phyloP scores from a whole-genome alignment of 805 yeast genomes.

The Metschnikowia lunata region DNA sequence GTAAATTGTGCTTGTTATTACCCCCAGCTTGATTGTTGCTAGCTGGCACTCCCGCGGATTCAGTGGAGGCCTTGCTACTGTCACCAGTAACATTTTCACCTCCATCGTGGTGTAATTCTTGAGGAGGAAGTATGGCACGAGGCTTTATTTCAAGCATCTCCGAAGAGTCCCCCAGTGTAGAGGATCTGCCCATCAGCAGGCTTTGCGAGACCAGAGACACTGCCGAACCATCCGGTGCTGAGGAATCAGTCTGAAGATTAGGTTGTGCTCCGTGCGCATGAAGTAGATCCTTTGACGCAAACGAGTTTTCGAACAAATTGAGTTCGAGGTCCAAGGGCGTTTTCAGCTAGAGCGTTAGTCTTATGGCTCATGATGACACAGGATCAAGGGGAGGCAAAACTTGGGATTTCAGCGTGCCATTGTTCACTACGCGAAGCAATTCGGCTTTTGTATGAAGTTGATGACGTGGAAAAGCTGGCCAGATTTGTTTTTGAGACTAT shows the following conservation, averaged over 20 bases:
- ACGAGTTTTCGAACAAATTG: conserved; percentile 92
- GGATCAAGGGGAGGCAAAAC: no score
- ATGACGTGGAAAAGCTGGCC: no score
- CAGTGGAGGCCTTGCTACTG: background rate
- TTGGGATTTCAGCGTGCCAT: no score
- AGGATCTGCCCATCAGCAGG: conserved; percentile 6
- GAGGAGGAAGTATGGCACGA: background rate
- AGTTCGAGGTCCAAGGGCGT: conserved; percentile 77
- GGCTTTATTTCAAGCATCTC: conserved; percentile 11
- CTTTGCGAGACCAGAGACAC: conserved; percentile 8
- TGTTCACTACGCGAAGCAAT: no score
- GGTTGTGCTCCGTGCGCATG: conserved; percentile 7
- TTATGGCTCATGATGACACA: background rate
- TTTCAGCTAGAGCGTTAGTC: conserved; percentile 25
- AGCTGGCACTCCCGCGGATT: background rate
- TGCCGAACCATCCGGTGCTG: conserved; percentile 2
- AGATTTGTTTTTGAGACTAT: no score
- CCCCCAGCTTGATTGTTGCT: background rate
- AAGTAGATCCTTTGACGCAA: conserved; percentile 56
- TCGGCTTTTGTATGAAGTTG: no score
- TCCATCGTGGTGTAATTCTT: background rate
- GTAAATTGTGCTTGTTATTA: conserved; percentile 32
- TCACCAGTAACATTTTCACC: background rate
- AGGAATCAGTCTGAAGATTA: background rate
- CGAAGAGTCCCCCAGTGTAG: conserved; percentile 7